A percentile compares a stretch with the other conserved stretches of the same genome.
Conservation (phyloP, 495 filamentous ascomycete genomes). For the Chaetomium fimeti region DNA sequence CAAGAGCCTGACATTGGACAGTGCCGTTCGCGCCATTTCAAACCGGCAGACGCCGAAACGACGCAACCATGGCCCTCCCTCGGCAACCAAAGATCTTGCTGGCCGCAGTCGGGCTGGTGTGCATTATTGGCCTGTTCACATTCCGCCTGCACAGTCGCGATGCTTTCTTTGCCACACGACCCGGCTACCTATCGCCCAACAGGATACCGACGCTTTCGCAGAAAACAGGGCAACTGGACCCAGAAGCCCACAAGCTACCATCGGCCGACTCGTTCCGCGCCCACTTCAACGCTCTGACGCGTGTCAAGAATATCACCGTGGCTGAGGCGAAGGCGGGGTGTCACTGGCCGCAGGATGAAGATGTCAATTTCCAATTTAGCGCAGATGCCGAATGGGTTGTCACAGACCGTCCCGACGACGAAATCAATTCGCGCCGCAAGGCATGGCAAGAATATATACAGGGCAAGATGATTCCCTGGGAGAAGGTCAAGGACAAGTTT, state of each 20-base stretch:
- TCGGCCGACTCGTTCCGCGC: slow-evolving; percentile 28
- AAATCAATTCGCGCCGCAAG: slow-evolving; percentile 23
- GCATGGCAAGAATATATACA: slow-evolving; percentile 29
- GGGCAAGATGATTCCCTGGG: slow-evolving; percentile 22
- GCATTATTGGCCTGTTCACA: background rate
- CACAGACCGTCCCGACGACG: slow-evolving; percentile 23
- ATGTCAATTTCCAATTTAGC: slow-evolving; percentile 30
- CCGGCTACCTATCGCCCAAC: background rate
- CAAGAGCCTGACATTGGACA: background rate
- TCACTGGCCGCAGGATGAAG: slow-evolving; percentile 22
- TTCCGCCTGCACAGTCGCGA: slow-evolving; percentile 1
- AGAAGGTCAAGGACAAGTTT: slow-evolving; percentile 25
- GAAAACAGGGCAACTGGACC: background rate
- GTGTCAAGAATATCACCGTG: slow-evolving; percentile 23
- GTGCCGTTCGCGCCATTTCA: background rate
- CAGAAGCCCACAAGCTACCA: slow-evolving; percentile 28
- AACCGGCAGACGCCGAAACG: background rate
- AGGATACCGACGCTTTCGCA: background rate
- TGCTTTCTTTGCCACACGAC: background rate
- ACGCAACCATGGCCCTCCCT: background rate
- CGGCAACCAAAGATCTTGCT: background rate
- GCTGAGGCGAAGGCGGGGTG: slow-evolving; percentile 26
- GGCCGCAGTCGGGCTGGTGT: background rate
- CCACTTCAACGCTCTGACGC: slow-evolving; percentile 29
- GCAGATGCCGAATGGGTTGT: slow-evolving; percentile 24